These are phyloP conservation scores for Xylariomycetidae sp. DNA, from an alignment of 2,329 filamentous ascomycete genomes.

Conservation along the genomic window DNA sequence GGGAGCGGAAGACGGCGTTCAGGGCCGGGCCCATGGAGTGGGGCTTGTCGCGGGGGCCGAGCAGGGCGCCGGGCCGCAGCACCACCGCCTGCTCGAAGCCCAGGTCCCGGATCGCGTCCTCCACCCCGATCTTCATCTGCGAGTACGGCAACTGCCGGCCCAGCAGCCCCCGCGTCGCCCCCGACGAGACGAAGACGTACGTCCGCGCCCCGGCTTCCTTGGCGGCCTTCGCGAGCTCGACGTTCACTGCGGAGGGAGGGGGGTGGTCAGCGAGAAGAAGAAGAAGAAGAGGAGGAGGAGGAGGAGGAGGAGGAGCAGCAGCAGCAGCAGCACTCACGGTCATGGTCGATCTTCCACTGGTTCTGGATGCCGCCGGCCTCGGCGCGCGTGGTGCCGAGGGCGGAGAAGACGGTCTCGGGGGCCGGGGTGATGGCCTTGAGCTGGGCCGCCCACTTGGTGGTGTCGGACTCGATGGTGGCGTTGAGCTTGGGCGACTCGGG, in stretches of 20 bases:
- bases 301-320: background rate
- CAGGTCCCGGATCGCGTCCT: slow-evolving; percentile 66
- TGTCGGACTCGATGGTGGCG: slow-evolving; percentile 62
- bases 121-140: slow-evolving; percentile 82
- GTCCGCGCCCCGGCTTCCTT: slow-evolving; percentile 65
- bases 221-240: slow-evolving; percentile 70
- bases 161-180: slow-evolving; percentile 37
- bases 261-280: no score
- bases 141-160: slow-evolving; percentile 42
- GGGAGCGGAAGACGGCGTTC: background rate
- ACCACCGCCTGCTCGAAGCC: slow-evolving; percentile 76
- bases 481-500: slow-evolving; percentile 52
- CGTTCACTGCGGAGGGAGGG: slow-evolving; percentile 59
- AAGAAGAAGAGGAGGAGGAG: no score
- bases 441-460: slow-evolving; percentile 58
- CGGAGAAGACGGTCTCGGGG: slow-evolving; percentile 65
- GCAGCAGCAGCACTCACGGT: slow-evolving; percentile 33
- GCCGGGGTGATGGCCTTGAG: slow-evolving; percentile 49
- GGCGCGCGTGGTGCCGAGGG: slow-evolving; percentile 72
- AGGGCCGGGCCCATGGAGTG: slow-evolving; percentile 50
- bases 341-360: slow-evolving; percentile 84
- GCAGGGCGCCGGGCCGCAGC: slow-evolving; percentile 65
- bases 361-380: slow-evolving; percentile 68
- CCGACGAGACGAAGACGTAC: slow-evolving; percentile 70
- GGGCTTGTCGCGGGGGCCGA: slow-evolving; percentile 61